Base-by-base conservation (phyloP, 768 basidiomycete genomes). In the Lentinula sp. region DNA sequence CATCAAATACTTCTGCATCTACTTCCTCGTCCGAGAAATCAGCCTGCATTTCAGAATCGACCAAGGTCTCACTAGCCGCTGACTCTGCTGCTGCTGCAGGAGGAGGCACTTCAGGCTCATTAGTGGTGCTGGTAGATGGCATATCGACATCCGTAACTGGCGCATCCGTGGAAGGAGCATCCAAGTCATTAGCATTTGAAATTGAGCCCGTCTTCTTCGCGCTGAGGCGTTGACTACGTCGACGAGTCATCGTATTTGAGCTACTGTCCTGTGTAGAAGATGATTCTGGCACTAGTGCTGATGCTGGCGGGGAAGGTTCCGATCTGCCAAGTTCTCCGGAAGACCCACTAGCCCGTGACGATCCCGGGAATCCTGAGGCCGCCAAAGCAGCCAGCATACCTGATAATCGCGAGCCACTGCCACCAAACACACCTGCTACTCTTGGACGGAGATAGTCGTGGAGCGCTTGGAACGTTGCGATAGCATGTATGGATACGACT, bases 401-500 rank as follows among this genome's bases (percentile, higher is more conserved):
- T 9, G 91, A 89, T 31, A 96, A 74, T 13, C 94, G 83, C 16
- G 85, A 85, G 39, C 80, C 78, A 61, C 81, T 77, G 32, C 80
- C 79, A 60, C 81, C 76, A 55, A 88, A 70, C 23, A 90, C 70
- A 0, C 92, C 91, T 5, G 93, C 79, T 35, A 97, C 88, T 3
- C 93, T 84, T 28, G 96, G 96, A 1, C 94, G 88, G 11, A 98
- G 83, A 71, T 98, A 99, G 71, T 97, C 95, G 68, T 97, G 93
- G 34, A 98, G 81, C 1, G 96, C 95, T 71, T 97, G 94, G 82
- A 98, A 94, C 1, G 95, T 98, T 1, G 97, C 96, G 63, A 98
- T 97, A 5, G 95, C 96, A 70, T 98, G 96, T 63, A 98, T 98
- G 6, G 95, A 98, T 21, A 98, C 92, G 42, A 94, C 92, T 68